These are phyloP conservation scores for Boletus sp. DNA, from an alignment of 768 basidiomycete genomes.

Conservation along the genomic window DNA sequence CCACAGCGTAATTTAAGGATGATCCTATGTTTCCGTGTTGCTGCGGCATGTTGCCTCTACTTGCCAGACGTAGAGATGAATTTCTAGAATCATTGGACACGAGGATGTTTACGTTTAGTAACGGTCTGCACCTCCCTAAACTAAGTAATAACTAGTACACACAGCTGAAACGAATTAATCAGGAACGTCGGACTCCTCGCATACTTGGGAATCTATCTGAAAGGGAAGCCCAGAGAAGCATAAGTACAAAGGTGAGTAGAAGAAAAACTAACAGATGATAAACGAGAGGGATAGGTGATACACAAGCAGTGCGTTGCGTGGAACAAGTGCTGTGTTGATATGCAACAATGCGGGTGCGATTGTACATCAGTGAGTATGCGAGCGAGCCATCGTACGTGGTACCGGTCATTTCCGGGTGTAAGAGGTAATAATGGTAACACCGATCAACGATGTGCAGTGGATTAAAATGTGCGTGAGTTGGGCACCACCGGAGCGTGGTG, in stretches of 20 bases:
- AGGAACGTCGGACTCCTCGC: background rate
- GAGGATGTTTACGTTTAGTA: background rate
- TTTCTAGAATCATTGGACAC: slow-evolving; percentile 4
- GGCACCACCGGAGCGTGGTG: background rate
- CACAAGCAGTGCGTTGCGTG: background rate
- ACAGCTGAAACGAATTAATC: background rate
- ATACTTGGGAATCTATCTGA: slow-evolving; percentile 1
- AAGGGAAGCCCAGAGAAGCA: background rate
- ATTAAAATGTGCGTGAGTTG: slow-evolving; percentile 11
- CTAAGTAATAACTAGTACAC: slow-evolving; percentile 15
- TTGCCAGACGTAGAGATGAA: background rate
- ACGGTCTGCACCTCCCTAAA: background rate
- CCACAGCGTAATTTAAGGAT: slow-evolving; percentile 35
- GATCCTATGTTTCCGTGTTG: background rate
- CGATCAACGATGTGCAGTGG: slow-evolving; percentile 12
- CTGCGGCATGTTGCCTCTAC: background rate
- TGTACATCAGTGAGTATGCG: slow-evolving; percentile 5
- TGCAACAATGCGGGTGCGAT: slow-evolving; percentile 9
- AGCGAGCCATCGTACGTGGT: background rate
- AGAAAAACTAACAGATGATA: background rate
- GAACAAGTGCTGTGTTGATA: background rate
- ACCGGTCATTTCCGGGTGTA: background rate
- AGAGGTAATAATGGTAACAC: background rate
- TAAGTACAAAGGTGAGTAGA: background rate
- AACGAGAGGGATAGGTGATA: slow-evolving; percentile 10